Conservation (phyloP, 2,329 filamentous ascomycete species). For the Nemania diffusa region DNA sequence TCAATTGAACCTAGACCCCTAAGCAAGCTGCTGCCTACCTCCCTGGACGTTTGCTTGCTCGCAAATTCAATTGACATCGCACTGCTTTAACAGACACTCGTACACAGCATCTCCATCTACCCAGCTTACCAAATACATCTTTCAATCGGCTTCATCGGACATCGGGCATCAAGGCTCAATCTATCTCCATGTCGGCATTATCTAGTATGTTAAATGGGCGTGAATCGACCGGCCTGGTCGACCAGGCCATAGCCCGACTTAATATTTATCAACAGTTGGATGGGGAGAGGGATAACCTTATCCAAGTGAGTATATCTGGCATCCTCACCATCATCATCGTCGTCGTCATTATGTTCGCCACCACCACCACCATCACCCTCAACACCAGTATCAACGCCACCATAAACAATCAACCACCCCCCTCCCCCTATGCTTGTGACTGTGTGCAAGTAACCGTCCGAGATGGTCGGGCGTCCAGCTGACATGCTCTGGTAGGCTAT, state of each 20-base stretch:
- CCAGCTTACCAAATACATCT: not conserved
- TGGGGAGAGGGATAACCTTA: conserved; percentile 44
- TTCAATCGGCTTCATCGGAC: not conserved
- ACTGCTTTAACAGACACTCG: not conserved
- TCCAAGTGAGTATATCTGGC: conserved; percentile 41
- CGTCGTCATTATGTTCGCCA: not conserved
- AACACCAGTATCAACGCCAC: not conserved
- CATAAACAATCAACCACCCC: not conserved
- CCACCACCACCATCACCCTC: not conserved
- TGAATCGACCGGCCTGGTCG: conserved; percentile 31
- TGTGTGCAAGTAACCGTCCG: not conserved
- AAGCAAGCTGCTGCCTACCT: conserved; percentile 26
- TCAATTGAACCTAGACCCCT: conserved; percentile 25
- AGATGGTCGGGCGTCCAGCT: conserved; percentile 19
- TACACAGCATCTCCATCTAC: not conserved
- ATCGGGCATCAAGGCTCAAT: not conserved
- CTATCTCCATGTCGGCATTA: conserved; percentile 31
- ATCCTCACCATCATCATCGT: not conserved
- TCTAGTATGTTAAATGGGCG: conserved; percentile 41
- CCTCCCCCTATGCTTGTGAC: not conserved
- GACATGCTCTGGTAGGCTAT: conserved; percentile 40
- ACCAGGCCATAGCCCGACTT: conserved; percentile 40
- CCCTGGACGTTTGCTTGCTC: not conserved
- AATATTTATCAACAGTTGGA: conserved; percentile 45
- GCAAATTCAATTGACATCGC: not conserved